Conservation (phyloP, 495 filamentous ascomycete genomes). For the Umbilicaria muhlenbergii region DNA sequence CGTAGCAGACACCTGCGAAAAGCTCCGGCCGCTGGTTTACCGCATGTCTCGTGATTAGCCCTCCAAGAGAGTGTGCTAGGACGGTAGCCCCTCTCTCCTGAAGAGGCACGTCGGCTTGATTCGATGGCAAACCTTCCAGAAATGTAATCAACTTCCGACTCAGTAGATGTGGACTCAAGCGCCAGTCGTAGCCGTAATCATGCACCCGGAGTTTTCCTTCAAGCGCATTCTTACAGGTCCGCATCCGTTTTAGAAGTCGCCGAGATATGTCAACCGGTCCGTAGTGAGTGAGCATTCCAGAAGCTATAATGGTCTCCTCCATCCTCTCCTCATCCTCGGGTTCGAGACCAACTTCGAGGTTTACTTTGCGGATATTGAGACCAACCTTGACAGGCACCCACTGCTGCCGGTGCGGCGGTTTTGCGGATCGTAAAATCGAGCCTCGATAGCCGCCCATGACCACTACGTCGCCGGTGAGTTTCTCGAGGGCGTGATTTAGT, state of each 20-base stretch:
- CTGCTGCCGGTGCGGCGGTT: slow-evolving; percentile 61
- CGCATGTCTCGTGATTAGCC: slow-evolving; percentile 77
- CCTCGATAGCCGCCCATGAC: slow-evolving; percentile 85
- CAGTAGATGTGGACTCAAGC: slow-evolving; percentile 67
- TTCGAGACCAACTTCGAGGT: slow-evolving; percentile 74
- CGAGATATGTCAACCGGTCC: slow-evolving; percentile 84
- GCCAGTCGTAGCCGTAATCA: slow-evolving; percentile 95
- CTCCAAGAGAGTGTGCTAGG: slow-evolving; percentile 81
- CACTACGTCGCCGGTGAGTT: slow-evolving; percentile 71
- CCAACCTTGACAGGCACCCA: slow-evolving; percentile 95
- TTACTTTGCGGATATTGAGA: slow-evolving; percentile 78
- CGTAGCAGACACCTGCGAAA: slow-evolving; percentile 76
- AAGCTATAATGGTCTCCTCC: slow-evolving; percentile 63
- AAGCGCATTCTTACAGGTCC: slow-evolving; percentile 53
- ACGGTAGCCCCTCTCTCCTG: slow-evolving; percentile 57
- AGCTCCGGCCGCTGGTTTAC: slow-evolving; percentile 79
- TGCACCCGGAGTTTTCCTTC: slow-evolving; percentile 61
- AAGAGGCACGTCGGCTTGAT: slow-evolving; percentile 31
- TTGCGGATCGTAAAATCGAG: slow-evolving; percentile 74
- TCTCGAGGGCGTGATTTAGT: slow-evolving; percentile 49
- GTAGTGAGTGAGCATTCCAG: slow-evolving; percentile 77
- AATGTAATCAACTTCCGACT: slow-evolving; percentile 53
- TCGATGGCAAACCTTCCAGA: slow-evolving; percentile 60
- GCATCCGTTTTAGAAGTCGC: slow-evolving; percentile 62
- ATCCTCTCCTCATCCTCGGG: slow-evolving; percentile 77